These are phyloP conservation scores for Saturnispora kantuleensis DNA, from an alignment of 805 yeast genomes.

Conservation along the genomic window DNA sequence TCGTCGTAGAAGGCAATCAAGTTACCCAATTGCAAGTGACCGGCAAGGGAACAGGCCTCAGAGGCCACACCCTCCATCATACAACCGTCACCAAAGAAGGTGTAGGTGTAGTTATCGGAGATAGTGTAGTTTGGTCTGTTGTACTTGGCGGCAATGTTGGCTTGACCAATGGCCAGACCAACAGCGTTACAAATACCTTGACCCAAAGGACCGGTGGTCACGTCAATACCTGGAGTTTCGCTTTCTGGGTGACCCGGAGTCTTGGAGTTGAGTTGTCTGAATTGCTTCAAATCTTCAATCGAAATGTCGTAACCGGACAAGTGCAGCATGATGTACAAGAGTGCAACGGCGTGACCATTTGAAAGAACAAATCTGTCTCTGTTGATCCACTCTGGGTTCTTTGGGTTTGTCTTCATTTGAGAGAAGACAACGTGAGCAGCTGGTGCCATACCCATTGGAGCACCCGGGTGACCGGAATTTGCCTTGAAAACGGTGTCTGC, in stretches of 20 bases:
- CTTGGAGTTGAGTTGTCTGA: slow-evolving; percentile 83
- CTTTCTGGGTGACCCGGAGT: slow-evolving; percentile 98
- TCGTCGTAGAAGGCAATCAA: slow-evolving; percentile 94
- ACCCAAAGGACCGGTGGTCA: slow-evolving; percentile 98
- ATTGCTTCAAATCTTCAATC: slow-evolving; percentile 78
- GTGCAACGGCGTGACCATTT: slow-evolving; percentile 94
- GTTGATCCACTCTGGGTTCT: slow-evolving; percentile 86
- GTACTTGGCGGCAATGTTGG: slow-evolving; percentile 83
- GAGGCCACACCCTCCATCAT: slow-evolving; percentile 96
- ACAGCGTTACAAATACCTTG: slow-evolving; percentile 96
- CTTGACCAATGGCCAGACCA: slow-evolving; percentile 93
- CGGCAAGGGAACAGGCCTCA: slow-evolving; percentile 92
- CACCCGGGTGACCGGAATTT: slow-evolving; percentile 98
- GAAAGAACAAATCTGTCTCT: slow-evolving; percentile 93
- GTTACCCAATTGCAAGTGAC: slow-evolving; percentile 88
- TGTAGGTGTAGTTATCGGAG: slow-evolving; percentile 68
- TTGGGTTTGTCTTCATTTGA: slow-evolving; percentile 78
- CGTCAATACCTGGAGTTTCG: slow-evolving; percentile 88
- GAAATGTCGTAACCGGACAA: slow-evolving; percentile 74
- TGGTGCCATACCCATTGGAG: slow-evolving; percentile 97
- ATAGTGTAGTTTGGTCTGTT: slow-evolving; percentile 75
- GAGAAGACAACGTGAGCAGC: slow-evolving; percentile 83
- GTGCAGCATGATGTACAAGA: slow-evolving; percentile 76
- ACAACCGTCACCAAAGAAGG: slow-evolving; percentile 94
- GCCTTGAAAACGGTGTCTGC: slow-evolving; percentile 82